Evolutionary conservation across 2,329 filamentous ascomycete genomes (phyloP), one percentile per base, ranked within the genome.

Genomic region (Xylariaceae sp.): DNA sequence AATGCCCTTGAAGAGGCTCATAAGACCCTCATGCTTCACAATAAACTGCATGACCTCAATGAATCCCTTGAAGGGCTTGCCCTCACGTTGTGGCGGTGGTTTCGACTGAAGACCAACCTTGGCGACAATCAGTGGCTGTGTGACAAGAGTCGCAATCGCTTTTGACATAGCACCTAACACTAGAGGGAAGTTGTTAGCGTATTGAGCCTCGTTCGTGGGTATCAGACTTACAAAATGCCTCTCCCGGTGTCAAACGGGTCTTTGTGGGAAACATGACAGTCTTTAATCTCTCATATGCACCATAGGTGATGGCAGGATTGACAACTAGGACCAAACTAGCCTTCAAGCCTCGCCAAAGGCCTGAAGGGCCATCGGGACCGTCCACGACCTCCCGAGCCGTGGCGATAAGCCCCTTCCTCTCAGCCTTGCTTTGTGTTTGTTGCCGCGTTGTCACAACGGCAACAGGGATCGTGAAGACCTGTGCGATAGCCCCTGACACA

Each of bases 261-360:
- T 87, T 90, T 22, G 83, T 85, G 0, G 88, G 86, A 65, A 89
- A 97, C 21, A 96, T 58, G 8, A 80, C 58, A 27, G 85, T 83
- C 68, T 87, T 86, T 55, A 97, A 71, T 55, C 91, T 82, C 72
- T 98, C 91, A 63, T 97, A 98, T 43, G 53, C 53, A 42, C 93
- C 93, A 60, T 98, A 98, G 37, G 93, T 98, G 65, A 98, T 98
- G 37, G 91, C 88, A 10, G 93, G 93, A 65, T 98, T 98, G 50
- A 97, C 81, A 10, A 97, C 92, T 48, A 98, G 77, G 22, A 98
- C 92, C 64, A 98, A 76, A 66, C 91, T 96, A 44, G 93, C 93
- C 72, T 96, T 96, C 57, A 98, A 70, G 7, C 93, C 93, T 67
- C 92, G 85, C 93, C 93, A 98, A 35, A 98, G 76, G 12, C 93